Evolutionary conservation across 2,329 filamentous ascomycete species (phyloP), one percentile per base, ranked within the genome.

Genomic region (Emergomyces orientalis): DNA sequence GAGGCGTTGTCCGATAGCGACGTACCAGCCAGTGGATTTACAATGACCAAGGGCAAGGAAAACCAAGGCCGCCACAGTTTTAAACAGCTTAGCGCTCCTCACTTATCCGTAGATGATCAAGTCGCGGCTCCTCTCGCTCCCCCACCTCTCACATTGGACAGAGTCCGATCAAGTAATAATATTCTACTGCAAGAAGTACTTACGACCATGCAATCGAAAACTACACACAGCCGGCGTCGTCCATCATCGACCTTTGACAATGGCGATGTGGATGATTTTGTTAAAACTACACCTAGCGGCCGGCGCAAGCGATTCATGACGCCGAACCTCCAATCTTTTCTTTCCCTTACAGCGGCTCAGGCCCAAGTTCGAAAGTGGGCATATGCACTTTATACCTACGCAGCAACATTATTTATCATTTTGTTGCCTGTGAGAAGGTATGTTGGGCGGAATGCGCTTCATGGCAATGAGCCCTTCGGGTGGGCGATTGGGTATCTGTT

Each of bases 401-500:
- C 80, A 0, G 82, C 85, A 57, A 84, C 95, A 8, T 60, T 87
- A 9, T 70, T 78, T 0, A 83, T 90, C 39, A 84, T 95, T 60
- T 75, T 96, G 3, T 75, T 86, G 2, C 88, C 86, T 0, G 82
- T 97, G 34, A 84, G 91, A 61, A 79, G 80, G 2, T 88, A 90
- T 67, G 85, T 97, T 59, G 77, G 82, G 47, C 76, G 77, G 52
- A 80, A 83, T 65, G 91, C 91, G 17, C 80, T 99, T 1, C 71
- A 82, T 41, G 86, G 85, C 19, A 78, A 86, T 60, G 94, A 99
- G 69, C 91, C 94, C 0, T 84, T 99, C 54, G 90, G 93, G 2
- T 99, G 94, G 94, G 92, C 91, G 0, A 75, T 97, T 13, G 88
- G 90, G 1, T 99, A 99, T 74, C 78, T 97, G 2, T 84, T 97